Conservation (phyloP, 1,139 yeast genomes). For the Debaryomyces psychrophilus region DNA sequence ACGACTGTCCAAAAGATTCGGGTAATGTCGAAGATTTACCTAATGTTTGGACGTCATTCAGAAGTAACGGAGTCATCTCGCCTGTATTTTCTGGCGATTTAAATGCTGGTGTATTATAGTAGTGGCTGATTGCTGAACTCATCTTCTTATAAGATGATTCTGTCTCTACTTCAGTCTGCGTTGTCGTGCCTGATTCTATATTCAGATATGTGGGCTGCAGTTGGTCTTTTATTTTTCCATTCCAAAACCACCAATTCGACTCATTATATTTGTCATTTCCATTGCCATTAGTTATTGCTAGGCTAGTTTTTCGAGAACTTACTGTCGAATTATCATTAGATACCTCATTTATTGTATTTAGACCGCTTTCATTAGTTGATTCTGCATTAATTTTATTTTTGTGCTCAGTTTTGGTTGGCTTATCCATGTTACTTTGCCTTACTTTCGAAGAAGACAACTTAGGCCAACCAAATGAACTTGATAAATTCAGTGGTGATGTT, state of each 20-base stretch:
- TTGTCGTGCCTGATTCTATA: background rate
- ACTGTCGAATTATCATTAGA: slow-evolving; percentile 11
- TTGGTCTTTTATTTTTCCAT: slow-evolving; percentile 14
- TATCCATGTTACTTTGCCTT: background rate
- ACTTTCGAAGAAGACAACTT: slow-evolving; percentile 6
- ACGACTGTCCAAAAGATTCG: background rate
- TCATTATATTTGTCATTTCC: background rate
- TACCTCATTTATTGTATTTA: slow-evolving; percentile 11
- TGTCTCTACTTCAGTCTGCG: background rate
- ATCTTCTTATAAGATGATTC: slow-evolving; percentile 5
- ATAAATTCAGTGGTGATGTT: slow-evolving; percentile 1
- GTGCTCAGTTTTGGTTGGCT: background rate
- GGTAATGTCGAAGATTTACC: background rate
- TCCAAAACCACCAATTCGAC: slow-evolving; percentile 15
- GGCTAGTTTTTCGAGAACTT: slow-evolving; percentile 7
- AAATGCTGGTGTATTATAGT: background rate
- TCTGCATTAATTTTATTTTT: background rate
- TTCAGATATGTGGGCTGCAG: background rate
- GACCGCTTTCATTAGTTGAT: background rate
- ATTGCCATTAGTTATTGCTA: slow-evolving; percentile 5
- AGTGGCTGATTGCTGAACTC: slow-evolving; percentile 4
- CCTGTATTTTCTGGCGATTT: background rate
- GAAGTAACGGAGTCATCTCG: slow-evolving; percentile 2
- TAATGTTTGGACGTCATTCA: background rate
- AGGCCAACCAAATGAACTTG: slow-evolving; percentile 9